Base-by-base conservation (phyloP, 2,329 filamentous ascomycete species). In the Rutstroemia sp. region DNA sequence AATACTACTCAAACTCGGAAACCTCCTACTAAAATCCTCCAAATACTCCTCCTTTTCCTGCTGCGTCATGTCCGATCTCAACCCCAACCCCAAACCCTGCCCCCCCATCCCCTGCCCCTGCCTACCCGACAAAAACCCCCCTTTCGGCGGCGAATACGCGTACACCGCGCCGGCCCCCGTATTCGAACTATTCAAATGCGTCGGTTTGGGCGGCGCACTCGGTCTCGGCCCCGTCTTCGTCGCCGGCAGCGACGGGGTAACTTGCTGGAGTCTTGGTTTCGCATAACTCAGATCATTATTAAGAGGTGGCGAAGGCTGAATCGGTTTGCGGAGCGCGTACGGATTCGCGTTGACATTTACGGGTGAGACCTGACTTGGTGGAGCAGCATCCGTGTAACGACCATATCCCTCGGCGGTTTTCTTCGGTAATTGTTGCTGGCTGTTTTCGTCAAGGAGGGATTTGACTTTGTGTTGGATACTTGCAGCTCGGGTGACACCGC, bases 391-490 rank as follows among this genome's bases (percentile, higher is more conserved):
- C 19, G 92, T 91, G 70, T 88, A 96, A 59, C 86, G 86, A 7
- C 94, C 94, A 69, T 97, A 97, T 0, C 92, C 92, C 61, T 92
- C 86, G 0, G 92, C 92, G 0, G 90, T 96, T 62, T 85, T 83
- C 27, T 82, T 79, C 14, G 75, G 73, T 1, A 79, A 69, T 0
- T 77, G 73, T 5, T 82, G 77, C 62, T 78, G 83, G 64, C 83
- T 82, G 42, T 87, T 90, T 66, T 96, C 92, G 59, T 85, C 86
- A 16, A 99, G 75, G 50, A 97, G 76, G 50, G 83, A 90, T 73
- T 95, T 89, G 54, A 99, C 90, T 61, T 92, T 86, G 67, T 89
- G 91, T 70, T 97, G 91, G 65, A 99, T 99, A 25, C 86, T 88
- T n/a, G 85, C 81, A 18, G 91, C 90, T 44, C 85, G 78, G 14